These are phyloP conservation scores for Globisporangium okanoganense DNA, from an alignment of 352 stramenopile species.

Conservation along the genomic window DNA sequence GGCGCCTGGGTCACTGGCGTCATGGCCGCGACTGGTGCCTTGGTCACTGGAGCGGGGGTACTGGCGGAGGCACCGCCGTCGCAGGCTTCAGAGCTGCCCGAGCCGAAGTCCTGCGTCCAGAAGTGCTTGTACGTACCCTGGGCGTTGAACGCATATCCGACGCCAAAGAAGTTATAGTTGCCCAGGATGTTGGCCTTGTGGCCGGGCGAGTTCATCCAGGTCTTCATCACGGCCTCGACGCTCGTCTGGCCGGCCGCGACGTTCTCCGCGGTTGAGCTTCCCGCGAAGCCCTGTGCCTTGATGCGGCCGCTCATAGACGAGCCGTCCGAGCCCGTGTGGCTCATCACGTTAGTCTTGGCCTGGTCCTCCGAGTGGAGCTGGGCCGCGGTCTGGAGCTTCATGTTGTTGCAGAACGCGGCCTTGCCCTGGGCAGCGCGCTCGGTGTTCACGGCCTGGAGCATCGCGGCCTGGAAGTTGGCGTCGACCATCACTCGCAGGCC, in stretches of 20 bases:
- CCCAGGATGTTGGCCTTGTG: constrained; percentile 23
- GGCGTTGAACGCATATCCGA: constrained; percentile 44
- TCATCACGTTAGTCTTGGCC: constrained; percentile 28
- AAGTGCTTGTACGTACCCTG: constrained; percentile 33
- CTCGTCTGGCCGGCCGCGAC: constrained; percentile 17
- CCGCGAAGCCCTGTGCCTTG: constrained; percentile 20
- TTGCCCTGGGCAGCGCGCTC: constrained; percentile 15
- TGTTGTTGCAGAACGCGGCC: constrained; percentile 21
- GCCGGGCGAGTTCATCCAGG: constrained; percentile 18
- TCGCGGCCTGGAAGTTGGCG: constrained; percentile 13
- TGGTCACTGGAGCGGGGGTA: not conserved
- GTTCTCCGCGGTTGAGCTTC: constrained; percentile 21
- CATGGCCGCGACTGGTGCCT: not conserved
- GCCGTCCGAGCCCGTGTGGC: constrained; percentile 25
- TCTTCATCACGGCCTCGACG: constrained; percentile 16
- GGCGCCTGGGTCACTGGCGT: not conserved
- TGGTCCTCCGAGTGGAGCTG: constrained; percentile 31
- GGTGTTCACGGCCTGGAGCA: constrained; percentile 21
- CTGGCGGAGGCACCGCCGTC: constrained; percentile 1
- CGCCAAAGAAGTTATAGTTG: constrained; percentile 28
- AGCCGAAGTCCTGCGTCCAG: constrained; percentile 62
- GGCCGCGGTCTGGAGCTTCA: constrained; percentile 27
- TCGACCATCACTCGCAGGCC: constrained; percentile 3
- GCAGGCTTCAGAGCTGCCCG: constrained; percentile 21
- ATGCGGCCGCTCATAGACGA: constrained; percentile 19